A percentile compares a stretch with the other conserved stretches of the same genome.
These are phyloP conservation scores for Suillus paluster DNA, from an alignment of 768 basidiomycete genomes.

Conservation along the genomic window DNA sequence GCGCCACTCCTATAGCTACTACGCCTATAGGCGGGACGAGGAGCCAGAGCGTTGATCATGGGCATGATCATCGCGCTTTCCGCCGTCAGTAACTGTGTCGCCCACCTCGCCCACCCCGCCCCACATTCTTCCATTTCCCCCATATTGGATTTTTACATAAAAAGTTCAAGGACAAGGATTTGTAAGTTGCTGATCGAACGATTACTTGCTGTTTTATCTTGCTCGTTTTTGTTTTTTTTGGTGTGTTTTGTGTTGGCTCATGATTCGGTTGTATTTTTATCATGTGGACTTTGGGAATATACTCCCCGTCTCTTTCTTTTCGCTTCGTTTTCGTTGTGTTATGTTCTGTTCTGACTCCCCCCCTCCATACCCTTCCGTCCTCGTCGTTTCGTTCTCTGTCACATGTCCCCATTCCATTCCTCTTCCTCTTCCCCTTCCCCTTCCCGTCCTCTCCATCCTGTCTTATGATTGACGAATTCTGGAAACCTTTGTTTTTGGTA, in stretches of 20 bases:
- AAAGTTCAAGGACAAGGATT: background rate
- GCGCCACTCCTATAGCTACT: conserved; percentile 28
- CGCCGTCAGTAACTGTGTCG: conserved; percentile 19
- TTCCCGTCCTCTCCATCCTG: too few relatives aligned
- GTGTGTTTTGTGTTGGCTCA: conserved; percentile 16
- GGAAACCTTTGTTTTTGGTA: background rate
- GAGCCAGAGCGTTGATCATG: conserved; percentile 35
- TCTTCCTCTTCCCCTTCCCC: too few relatives aligned
- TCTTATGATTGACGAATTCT: too few relatives aligned
- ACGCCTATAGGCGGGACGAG: conserved; percentile 23
- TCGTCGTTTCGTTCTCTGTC: too few relatives aligned
- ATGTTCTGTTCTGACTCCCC: background rate
- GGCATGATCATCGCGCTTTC: conserved; percentile 19
- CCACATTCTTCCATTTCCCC: too few relatives aligned
- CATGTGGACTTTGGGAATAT: background rate
- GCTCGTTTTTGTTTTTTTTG: too few relatives aligned
- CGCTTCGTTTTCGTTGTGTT: background rate
- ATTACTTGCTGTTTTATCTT: conserved; percentile 7
- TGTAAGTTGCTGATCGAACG: conserved; percentile 24
- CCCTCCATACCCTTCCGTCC: too few relatives aligned
- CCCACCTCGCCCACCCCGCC: background rate
- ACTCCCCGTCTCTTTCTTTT: background rate
- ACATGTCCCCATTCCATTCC: too few relatives aligned
- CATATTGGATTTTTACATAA: background rate
- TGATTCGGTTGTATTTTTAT: conserved; percentile 16